A percentile compares a stretch with the other conserved stretches of the same genome.
Evolutionary conservation across 1,284 basidiomycete species (phyloP).

Genomic region (Schizophyllum amplum): DNA sequence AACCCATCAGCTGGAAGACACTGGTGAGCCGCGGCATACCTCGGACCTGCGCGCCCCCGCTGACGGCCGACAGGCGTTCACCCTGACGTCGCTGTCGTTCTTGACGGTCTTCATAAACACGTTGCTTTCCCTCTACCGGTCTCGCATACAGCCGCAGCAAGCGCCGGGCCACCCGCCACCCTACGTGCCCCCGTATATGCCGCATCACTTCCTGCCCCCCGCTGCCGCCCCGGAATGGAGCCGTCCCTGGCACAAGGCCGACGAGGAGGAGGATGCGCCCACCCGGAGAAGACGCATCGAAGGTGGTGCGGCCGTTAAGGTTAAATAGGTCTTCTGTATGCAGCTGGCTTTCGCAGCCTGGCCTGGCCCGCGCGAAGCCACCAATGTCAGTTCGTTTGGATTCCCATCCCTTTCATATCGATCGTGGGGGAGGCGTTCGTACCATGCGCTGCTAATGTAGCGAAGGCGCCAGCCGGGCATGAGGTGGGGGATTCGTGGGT

Average conservation of each 20-base stretch:
- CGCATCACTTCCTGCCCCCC: slow-evolving; percentile 33
- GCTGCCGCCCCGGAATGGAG: slow-evolving; percentile 20
- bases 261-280: slow-evolving; percentile 39
- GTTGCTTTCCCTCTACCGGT: slow-evolving; percentile 67
- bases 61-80: slow-evolving; percentile 52
- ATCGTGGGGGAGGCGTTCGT: not conserved
- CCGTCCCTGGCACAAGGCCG: slow-evolving; percentile 23
- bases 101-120: slow-evolving; percentile 80
- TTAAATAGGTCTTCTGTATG: slow-evolving; percentile 44
- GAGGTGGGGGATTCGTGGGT: no score
- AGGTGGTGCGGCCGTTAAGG: slow-evolving; percentile 50
- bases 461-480: no score
- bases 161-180: slow-evolving; percentile 17
- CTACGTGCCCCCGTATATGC: slow-evolving; percentile 25
- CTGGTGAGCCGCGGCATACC: slow-evolving; percentile 46
- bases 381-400: not conserved
- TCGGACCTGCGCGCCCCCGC: not conserved
- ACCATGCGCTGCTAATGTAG: no score
- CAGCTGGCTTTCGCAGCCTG: no score
- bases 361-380: no score
- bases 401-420: not conserved
- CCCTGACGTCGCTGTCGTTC: slow-evolving; percentile 71
- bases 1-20: slow-evolving; percentile 96
- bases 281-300: slow-evolving; percentile 56
- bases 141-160: slow-evolving; percentile 40